Evolutionary conservation across 345 rosid genomes (phyloP).

Genomic region (Kandelia obovata): DNA sequence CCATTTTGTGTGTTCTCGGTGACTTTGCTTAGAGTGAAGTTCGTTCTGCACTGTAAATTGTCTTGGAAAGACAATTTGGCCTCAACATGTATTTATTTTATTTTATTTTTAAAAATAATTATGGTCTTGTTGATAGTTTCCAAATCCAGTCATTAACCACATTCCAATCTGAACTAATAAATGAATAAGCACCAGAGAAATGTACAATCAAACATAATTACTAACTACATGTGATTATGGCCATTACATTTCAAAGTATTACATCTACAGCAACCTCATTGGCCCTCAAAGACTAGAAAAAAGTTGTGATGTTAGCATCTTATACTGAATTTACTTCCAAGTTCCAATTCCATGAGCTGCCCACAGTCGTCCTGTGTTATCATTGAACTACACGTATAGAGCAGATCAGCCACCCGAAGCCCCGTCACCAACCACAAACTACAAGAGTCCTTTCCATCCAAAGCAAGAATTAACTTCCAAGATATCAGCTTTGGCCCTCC

Average conservation of each 20-base stretch:
- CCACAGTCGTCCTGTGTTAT: neutral
- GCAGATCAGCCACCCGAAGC: neutral
- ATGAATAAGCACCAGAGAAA: too few species aligned
- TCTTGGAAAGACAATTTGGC: too few species aligned
- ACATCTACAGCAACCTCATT: neutral
- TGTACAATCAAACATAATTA: too few species aligned
- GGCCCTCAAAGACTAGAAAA: neutral
- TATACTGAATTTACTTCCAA: neutral
- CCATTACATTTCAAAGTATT: neutral
- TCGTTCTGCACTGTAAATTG: too few species aligned
- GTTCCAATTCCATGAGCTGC: neutral
- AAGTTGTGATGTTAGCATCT: constrained; percentile 1
- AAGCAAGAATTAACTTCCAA: neutral
- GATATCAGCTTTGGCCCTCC: neutral
- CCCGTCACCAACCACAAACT: neutral
- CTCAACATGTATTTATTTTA: too few species aligned
- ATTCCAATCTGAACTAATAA: too few species aligned
- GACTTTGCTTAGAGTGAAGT: too few species aligned
- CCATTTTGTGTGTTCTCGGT: too few species aligned
- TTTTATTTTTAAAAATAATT: too few species aligned
- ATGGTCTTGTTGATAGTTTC: too few species aligned
- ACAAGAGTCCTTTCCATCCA: neutral
- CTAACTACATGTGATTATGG: neutral
- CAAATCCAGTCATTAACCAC: too few species aligned
- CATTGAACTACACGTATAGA: neutral